phyloP scores from a whole-genome alignment of 2,329 filamentous ascomycete species.

The Ascochyta clinopodiicola region DNA sequence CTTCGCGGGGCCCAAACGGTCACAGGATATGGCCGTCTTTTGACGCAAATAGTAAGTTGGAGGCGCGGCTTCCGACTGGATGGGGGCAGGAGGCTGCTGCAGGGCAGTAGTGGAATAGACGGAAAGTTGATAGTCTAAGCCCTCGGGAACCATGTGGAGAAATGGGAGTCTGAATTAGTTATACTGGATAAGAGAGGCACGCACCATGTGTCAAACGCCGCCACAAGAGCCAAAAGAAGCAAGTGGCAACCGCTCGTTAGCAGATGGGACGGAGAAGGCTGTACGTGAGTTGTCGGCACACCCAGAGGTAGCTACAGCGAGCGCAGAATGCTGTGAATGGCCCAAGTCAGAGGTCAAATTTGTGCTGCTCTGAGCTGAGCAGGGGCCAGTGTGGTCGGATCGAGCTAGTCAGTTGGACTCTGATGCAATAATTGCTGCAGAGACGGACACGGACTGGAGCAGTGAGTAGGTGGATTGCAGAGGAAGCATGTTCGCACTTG shows the following conservation, averaged over 20 bases:
- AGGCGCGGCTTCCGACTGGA: slow-evolving; percentile 21
- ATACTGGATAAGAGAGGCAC: slow-evolving; percentile 38
- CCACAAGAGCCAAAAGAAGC: slow-evolving; percentile 31
- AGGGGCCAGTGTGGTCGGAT: slow-evolving; percentile 31
- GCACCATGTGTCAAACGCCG: slow-evolving; percentile 42
- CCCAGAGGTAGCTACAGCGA: slow-evolving; percentile 29
- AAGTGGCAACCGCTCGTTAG: slow-evolving; percentile 30
- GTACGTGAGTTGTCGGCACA: slow-evolving; percentile 38
- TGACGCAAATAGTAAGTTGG: slow-evolving; percentile 19
- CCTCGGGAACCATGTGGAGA: slow-evolving; percentile 38
- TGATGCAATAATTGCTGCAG: slow-evolving; percentile 36
- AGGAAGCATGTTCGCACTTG: slow-evolving; percentile 42
- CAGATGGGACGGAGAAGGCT: slow-evolving; percentile 35
- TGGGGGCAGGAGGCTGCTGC: slow-evolving; percentile 20
- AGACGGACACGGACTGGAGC: slow-evolving; percentile 29
- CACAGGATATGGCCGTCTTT: slow-evolving; percentile 14
- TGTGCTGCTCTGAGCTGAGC: slow-evolving; percentile 25
- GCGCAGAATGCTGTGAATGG: slow-evolving; percentile 24
- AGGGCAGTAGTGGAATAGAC: slow-evolving; percentile 17
- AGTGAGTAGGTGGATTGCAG: slow-evolving; percentile 30
- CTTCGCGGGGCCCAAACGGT: slow-evolving; percentile 20
- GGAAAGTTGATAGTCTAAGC: slow-evolving; percentile 21
- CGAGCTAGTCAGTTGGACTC: slow-evolving; percentile 37
- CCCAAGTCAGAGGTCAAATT: slow-evolving; percentile 33
- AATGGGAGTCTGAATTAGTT: slow-evolving; percentile 34